Conservation (phyloP, 2,329 filamentous ascomycete genomes). For the Hypoxylon sp. region DNA sequence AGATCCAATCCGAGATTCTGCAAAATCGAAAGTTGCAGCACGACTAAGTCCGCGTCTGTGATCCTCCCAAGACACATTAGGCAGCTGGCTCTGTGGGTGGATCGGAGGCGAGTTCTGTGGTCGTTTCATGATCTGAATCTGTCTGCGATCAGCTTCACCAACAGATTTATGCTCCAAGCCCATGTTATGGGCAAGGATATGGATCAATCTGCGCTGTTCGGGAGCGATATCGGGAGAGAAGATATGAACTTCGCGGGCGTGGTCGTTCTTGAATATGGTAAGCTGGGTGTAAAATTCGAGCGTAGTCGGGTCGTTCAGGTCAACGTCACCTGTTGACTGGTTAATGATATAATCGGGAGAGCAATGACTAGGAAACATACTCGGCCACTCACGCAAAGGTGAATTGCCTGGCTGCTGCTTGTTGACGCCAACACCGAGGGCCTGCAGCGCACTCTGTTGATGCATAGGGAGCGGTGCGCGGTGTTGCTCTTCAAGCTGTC, state of each 20-base stretch:
- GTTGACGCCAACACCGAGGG: conserved; percentile 73
- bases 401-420: conserved; percentile 69
- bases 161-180: conserved; percentile 90
- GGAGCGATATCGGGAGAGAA: conserved; percentile 86
- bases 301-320: conserved; percentile 90
- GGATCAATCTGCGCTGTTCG: conserved; percentile 87
- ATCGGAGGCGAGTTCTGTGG: conserved; percentile 65
- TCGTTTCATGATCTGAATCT: conserved; percentile 88
- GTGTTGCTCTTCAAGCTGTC: conserved; percentile 97
- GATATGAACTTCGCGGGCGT: conserved; percentile 80
- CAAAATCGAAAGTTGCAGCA: conserved; percentile 97
- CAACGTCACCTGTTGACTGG: conserved; percentile 69
- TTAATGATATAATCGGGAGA: conserved; percentile 11
- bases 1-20: conserved; percentile 73
- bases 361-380: conserved; percentile 23
- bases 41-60: conserved; percentile 88
- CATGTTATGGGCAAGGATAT: conserved; percentile 96
- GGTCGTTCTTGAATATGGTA: conserved; percentile 86
- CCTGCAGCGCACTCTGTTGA: conserved; percentile 87
- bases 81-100: conserved; percentile 65
- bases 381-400: conserved; percentile 58
- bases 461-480: conserved; percentile 77
- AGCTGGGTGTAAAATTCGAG: conserved; percentile 92
- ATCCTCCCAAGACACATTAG: conserved; percentile 77
- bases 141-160: conserved; percentile 85